phyloP scores from a whole-genome alignment of 257 asterid genomes.

The Nicotiana noctiflora region DNA sequence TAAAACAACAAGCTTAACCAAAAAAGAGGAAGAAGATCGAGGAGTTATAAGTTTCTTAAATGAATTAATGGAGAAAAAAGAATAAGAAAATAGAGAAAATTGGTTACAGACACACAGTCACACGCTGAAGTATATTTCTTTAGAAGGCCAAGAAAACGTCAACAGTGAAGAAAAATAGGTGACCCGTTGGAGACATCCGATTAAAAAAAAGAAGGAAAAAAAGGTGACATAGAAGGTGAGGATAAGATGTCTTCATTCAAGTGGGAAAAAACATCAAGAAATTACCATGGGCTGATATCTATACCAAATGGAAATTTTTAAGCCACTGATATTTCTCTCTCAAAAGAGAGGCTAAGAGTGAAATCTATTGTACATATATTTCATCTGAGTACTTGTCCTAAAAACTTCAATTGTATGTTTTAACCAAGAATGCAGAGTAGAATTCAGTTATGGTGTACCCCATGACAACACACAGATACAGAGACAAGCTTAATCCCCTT shows the following conservation, averaged over 20 bases:
- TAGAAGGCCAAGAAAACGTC: neutral
- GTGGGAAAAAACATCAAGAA: neutral
- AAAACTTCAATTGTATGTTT: neutral
- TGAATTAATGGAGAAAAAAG: neutral
- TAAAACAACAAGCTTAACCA: neutral
- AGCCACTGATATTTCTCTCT: neutral
- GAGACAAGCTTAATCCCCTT: neutral
- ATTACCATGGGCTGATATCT: neutral
- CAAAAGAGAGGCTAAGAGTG: neutral
- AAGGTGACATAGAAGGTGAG: neutral
- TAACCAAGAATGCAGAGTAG: neutral
- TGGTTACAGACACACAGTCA: neutral
- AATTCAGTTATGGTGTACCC: neutral
- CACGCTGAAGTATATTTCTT: neutral
- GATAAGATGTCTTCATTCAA: neutral
- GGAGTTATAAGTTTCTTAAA: neutral
- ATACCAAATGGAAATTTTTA: neutral
- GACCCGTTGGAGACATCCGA: too few species aligned
- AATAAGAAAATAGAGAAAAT: neutral
- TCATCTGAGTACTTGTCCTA: conserved; percentile 2
- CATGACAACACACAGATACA: neutral
- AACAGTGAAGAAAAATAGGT: neutral
- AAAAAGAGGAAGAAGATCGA: neutral
- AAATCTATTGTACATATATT: neutral
- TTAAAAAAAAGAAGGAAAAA: neutral